Evolutionary conservation across 2,329 filamentous ascomycete genomes (phyloP), one percentile per base, ranked within the genome.

Genomic region (Whalleya microplaca): DNA sequence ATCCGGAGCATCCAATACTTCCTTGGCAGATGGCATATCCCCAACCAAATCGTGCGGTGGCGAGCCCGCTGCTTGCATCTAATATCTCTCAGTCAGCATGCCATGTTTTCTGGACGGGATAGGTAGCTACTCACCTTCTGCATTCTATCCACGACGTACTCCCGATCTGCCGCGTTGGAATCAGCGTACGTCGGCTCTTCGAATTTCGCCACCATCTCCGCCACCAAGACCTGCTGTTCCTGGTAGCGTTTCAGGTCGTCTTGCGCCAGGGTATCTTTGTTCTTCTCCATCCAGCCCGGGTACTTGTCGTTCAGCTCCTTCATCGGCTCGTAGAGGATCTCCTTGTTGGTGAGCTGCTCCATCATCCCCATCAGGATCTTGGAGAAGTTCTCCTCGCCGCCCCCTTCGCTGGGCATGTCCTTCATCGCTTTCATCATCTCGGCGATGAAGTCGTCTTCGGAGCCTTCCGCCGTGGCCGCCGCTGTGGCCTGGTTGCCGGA

Each of bases 321-420:
- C 92, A 99, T 97, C 2, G 95, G 95, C 77, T 99, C 94, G 72
- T 98, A 98, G 48, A 99, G 77, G 61, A 99, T 97, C 66, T 98
- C 95, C 79, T 96, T 98, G 75, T 96, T 96, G 2, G 95, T 98
- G 61, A 99, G 82, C 74, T 99, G 93, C 76, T 98, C 92, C 94
- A 99, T 98, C 92, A 98, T 96, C 51, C 90, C 91, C 82, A 96
- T 86, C 57, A 99, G 84, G 86, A 98, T 92, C 77, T 96, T 94
- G 55, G 91, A 92, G 68, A 98, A 90, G 66, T 96, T 92, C 66
- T 95, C 92, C 54, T 97, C 92, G 57, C 78, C 79, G 14, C 78
- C 80, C 2, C 79, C 82, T 9, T 73, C 80, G 5, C 75, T 78
- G 0, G 81, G 82, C 7, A 85, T 81, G 20, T 84, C 82, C 68